Evolutionary conservation across 169 alveolate species (phyloP).

Genomic region (Pseudocohnilembus persalinus): DNA sequence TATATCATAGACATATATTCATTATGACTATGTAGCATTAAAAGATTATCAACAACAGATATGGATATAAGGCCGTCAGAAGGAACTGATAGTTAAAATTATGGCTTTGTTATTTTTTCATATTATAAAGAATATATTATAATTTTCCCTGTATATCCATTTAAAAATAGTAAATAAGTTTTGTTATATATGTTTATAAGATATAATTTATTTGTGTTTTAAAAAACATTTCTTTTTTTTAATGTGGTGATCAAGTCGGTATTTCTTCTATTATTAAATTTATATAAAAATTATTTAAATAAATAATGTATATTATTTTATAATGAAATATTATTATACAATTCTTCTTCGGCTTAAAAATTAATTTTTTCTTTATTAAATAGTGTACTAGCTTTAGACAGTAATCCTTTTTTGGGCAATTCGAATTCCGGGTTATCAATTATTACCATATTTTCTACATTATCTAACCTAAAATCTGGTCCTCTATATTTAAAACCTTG

Average conservation of each 20-base stretch:
- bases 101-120: constrained; percentile 5
- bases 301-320: neutral
- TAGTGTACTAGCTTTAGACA: neutral
- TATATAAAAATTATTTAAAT: neutral
- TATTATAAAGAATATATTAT: constrained; percentile 2
- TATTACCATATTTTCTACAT: neutral
- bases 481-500: constrained; percentile 10
- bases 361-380: too few relatives aligned
- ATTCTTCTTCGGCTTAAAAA: neutral
- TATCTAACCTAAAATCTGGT: constrained; percentile 7
- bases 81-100: constrained; percentile 3
- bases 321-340: neutral
- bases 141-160: constrained; percentile 8
- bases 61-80: neutral
- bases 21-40: neutral
- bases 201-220: constrained; percentile 2
- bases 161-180: constrained; percentile 5
- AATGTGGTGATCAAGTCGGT: constrained; percentile 2
- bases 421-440: neutral
- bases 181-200: constrained; percentile 1
- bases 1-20: neutral
- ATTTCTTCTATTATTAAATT: constrained; percentile 11
- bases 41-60: constrained; percentile 10
- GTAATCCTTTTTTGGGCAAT: neutral
- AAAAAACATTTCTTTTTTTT: neutral